A percentile compares a stretch with the other conserved stretches of the same genome.
Conservation (phyloP, 2,329 filamentous ascomycete genomes). For the Nannizzia gypsea region DNA sequence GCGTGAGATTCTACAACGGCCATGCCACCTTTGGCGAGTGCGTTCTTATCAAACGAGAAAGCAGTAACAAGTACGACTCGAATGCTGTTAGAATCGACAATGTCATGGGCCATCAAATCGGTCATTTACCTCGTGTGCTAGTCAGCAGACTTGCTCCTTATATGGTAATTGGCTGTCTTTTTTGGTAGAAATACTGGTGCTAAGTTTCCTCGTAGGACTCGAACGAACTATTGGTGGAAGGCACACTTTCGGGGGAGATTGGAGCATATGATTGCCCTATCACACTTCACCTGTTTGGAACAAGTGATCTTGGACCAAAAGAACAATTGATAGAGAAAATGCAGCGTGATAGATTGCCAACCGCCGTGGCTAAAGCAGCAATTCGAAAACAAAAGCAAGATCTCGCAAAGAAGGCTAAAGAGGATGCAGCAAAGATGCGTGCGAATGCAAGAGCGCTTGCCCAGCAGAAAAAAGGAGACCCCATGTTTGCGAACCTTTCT, state of each 20-base stretch:
- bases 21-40: conserved; percentile 51
- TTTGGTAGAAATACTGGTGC: neutral
- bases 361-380: conserved; percentile 39
- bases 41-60: conserved; percentile 53
- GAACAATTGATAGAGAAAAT: conserved; percentile 49
- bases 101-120: conserved; percentile 62
- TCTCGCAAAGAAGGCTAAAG: conserved; percentile 40
- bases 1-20: conserved; percentile 51
- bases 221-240: conserved; percentile 54
- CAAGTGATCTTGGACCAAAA: conserved; percentile 43
- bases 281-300: conserved; percentile 56
- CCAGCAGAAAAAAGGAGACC: conserved; percentile 15
- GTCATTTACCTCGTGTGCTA: conserved; percentile 58
- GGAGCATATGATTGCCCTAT: conserved; percentile 61
- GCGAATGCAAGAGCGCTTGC: conserved; percentile 17
- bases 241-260: conserved; percentile 55
- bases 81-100: conserved; percentile 74
- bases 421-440: conserved; percentile 25
- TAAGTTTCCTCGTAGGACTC: conserved; percentile 36
- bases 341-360: conserved; percentile 52
- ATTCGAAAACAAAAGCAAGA: conserved; percentile 46
- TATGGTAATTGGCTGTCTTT: conserved; percentile 41
- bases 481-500: conserved; percentile 28
- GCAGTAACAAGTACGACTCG: conserved; percentile 54
- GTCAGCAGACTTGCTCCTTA: conserved; percentile 63